Percentiles rank a stretch among this genome's conserved stretches.
These are phyloP conservation scores for Toxicodendron radicans DNA, from an alignment of 345 rosid genomes.

Conservation along the genomic window DNA sequence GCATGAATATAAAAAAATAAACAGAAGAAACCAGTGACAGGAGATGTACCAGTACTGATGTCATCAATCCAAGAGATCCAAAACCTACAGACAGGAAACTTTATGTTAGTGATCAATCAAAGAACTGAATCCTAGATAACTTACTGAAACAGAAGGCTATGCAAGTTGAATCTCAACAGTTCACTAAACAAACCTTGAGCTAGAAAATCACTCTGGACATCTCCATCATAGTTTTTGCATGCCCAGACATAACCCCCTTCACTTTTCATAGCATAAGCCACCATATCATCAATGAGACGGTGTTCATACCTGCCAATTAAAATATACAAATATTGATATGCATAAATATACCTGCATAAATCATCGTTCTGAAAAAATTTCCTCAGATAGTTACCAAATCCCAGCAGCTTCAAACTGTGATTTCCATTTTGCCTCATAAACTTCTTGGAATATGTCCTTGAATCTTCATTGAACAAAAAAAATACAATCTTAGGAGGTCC, in stretches of 20 bases:
- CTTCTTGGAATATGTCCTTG: slow-evolving; percentile 98
- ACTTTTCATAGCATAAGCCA: slow-evolving; percentile 93
- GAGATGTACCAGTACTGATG: slow-evolving; percentile 81
- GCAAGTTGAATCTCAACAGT: neutral
- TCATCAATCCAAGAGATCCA: slow-evolving; percentile 99
- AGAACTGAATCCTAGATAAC: neutral
- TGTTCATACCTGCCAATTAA: slow-evolving; percentile 84
- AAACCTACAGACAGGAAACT: slow-evolving; percentile 51
- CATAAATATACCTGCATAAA: neutral
- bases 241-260: slow-evolving; percentile 99
- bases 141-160: neutral
- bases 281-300: slow-evolving; percentile 99
- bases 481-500: neutral
- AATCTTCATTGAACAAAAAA: slow-evolving; percentile 53
- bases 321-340: slow-evolving; percentile 6
- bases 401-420: slow-evolving; percentile 93
- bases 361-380: slow-evolving; percentile 1
- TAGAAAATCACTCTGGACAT: slow-evolving; percentile 97
- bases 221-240: slow-evolving; percentile 99
- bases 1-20: neutral
- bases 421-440: slow-evolving; percentile 91
- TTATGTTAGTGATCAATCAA: slow-evolving; percentile 19
- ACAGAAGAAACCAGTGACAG: neutral
- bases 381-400: slow-evolving; percentile 58
- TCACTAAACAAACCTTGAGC: slow-evolving; percentile 74